phyloP scores from a whole-genome alignment of 495 filamentous ascomycete species.

The Xylaria bambusicola region DNA sequence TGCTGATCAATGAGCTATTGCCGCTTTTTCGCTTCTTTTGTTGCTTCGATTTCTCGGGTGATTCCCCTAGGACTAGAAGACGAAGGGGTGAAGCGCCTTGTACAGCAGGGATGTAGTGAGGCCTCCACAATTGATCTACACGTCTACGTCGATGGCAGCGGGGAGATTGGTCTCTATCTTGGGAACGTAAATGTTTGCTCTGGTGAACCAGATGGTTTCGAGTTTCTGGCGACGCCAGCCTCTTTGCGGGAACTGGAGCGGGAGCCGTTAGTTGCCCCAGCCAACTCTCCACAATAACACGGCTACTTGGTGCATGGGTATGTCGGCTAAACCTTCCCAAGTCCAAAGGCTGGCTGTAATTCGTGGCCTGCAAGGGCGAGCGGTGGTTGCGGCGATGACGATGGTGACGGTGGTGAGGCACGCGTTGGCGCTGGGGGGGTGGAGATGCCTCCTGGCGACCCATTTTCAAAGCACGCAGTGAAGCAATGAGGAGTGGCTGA shows the following conservation, averaged over 20 bases:
- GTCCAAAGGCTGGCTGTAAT: not conserved
- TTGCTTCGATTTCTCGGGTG: conserved; percentile 23
- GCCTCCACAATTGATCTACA: conserved; percentile 31
- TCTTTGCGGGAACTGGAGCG: conserved; percentile 21
- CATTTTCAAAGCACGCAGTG: conserved; percentile 28
- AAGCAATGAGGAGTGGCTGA: conserved; percentile 29
- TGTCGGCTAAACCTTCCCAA: conserved; percentile 18
- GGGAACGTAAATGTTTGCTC: conserved; percentile 7
- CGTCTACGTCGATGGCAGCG: conserved; percentile 19
- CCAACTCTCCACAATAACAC: conserved; percentile 39
- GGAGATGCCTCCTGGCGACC: conserved; percentile 23
- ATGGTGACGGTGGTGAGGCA: conserved; percentile 25
- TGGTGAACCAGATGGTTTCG: conserved; percentile 14
- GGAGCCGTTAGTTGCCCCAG: conserved; percentile 32
- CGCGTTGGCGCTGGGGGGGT: conserved; percentile 24
- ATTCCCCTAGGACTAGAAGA: not conserved
- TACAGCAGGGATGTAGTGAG: conserved; percentile 27
- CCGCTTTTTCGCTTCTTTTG: conserved; percentile 18
- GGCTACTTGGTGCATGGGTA: conserved; percentile 21
- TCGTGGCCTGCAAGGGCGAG: not conserved
- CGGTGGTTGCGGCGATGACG: conserved; percentile 15
- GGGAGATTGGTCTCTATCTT: conserved; percentile 16
- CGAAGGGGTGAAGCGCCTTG: conserved; percentile 10
- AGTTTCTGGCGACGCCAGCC: conserved; percentile 18
- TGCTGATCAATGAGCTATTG: conserved; percentile 31